Evolutionary conservation across 192 early-diverging fungal species (phyloP).

Genomic region (Coemansia sp.): DNA sequence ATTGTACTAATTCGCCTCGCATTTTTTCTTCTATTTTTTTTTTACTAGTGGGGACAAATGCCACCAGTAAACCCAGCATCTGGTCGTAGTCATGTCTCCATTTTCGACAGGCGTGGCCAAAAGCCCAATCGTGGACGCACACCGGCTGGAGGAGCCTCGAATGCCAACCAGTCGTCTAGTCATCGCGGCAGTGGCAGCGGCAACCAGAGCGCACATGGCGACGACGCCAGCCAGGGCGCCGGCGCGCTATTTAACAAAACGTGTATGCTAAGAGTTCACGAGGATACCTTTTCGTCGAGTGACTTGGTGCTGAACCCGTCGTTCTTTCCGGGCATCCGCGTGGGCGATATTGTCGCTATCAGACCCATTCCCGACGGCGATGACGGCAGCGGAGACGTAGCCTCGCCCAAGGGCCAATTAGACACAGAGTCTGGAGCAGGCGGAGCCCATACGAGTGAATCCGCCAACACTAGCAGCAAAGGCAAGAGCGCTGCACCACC

Average conservation of each 20-base stretch:
- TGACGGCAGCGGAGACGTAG: conserved; percentile 24
- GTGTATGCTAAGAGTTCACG: conserved; percentile 47
- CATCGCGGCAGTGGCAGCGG: conserved; percentile 9
- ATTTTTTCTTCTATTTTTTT: background rate
- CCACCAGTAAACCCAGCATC: conserved; percentile 15
- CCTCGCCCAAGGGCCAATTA: conserved; percentile 27
- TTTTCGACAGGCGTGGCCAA: conserved; percentile 44
- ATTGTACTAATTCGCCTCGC: background rate
- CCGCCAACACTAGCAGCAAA: background rate
- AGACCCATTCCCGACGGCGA: conserved; percentile 22
- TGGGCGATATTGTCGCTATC: conserved; percentile 55
- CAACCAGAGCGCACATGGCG: conserved; percentile 15
- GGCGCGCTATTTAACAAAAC: conserved; percentile 38
- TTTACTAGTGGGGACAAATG: conserved; percentile 13
- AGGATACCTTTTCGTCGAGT: conserved; percentile 34
- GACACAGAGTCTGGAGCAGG: conserved; percentile 22
- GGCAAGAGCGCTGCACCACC: conserved; percentile 1
- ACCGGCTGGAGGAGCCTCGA: conserved; percentile 22
- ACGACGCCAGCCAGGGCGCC: conserved; percentile 22
- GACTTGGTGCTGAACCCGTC: conserved; percentile 49
- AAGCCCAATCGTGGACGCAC: conserved; percentile 25
- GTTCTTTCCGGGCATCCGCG: conserved; percentile 46
- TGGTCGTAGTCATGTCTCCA: conserved; percentile 30
- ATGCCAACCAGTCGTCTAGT: conserved; percentile 1
- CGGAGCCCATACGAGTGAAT: conserved; percentile 13